Percentiles rank a stretch among this genome's conserved stretches.
Evolutionary conservation across 768 basidiomycete species (phyloP).

Genomic region (Naganishia vishniacii): DNA sequence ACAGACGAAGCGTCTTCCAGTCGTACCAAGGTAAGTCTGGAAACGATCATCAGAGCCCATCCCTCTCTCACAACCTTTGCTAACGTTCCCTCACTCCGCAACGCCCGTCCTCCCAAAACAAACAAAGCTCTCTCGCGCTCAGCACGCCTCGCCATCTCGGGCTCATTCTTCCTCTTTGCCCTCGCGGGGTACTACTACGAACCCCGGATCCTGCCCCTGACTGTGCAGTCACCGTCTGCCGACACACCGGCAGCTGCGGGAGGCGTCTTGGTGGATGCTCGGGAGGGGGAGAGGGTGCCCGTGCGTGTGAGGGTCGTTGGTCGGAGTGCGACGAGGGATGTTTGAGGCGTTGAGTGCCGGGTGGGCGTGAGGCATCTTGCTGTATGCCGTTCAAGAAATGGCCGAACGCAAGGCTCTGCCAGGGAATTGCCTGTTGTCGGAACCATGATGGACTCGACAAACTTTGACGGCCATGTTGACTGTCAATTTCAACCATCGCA

Average conservation of each 20-base stretch:
- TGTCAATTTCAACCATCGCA: no score
- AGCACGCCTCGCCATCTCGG: conserved; percentile 17
- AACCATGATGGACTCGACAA: no score
- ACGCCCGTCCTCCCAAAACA: no score
- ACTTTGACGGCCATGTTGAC: no score
- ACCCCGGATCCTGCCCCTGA: neutral
- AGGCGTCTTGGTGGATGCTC: conserved; percentile 21
- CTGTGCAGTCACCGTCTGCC: neutral
- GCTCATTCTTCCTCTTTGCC: conserved; percentile 19
- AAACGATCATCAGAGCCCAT: no score
- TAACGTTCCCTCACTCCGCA: no score
- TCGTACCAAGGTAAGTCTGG: conserved; percentile 8
- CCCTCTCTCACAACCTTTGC: no score
- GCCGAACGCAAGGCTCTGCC: no score
- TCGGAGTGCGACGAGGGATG: conserved; percentile 18
- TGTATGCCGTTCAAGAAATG: no score
- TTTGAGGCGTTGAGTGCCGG: neutral
- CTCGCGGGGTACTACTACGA: conserved; percentile 19
- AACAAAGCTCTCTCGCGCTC: neutral
- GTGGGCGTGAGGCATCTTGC: no score
- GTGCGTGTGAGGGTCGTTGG: conserved; percentile 19
- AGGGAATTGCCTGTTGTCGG: no score
- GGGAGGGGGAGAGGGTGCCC: conserved; percentile 24
- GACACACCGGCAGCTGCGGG: neutral
- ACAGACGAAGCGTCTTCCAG: conserved; percentile 13